Conservation (phyloP, 305 asterid genomes). For the Striga hermonthica region DNA sequence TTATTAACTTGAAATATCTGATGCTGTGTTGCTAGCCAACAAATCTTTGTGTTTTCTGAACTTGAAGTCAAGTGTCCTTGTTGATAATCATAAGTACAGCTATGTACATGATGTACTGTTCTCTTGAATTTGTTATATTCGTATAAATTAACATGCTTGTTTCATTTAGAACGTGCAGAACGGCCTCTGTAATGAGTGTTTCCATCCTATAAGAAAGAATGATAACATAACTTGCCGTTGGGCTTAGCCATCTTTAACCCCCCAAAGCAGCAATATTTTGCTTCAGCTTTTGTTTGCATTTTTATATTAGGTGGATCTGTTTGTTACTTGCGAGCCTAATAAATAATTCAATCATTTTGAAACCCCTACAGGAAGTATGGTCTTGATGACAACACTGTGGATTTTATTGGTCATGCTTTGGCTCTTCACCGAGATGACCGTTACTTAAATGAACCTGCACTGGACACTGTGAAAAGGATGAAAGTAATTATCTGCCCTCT, state of each 20-base stretch:
- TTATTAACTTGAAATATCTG: conserved; percentile 13
- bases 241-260: conserved; percentile 10
- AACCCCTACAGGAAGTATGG: conserved; percentile 73
- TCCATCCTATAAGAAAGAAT: conserved; percentile 16
- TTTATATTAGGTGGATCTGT: conserved; percentile 1
- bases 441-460: conserved; percentile 82
- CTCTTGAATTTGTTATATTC: not conserved
- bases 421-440: conserved; percentile 90
- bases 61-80: conserved; percentile 11
- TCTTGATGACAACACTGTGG: conserved; percentile 87
- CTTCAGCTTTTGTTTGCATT: not conserved
- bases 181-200: not conserved
- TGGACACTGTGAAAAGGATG: conserved; percentile 89
- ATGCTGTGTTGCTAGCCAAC: conserved; percentile 16
- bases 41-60: conserved; percentile 1
- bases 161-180: conserved; percentile 7
- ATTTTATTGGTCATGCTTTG: conserved; percentile 85
- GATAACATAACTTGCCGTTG: not conserved
- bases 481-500: conserved; percentile 50
- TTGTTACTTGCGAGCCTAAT: conserved; percentile 6
- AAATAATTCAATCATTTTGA: conserved; percentile 13
- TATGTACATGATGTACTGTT: conserved; percentile 3
- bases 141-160: not conserved
- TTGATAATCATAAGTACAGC: conserved; percentile 7
- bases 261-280: not conserved